These are phyloP conservation scores for Rhizoctonia solani DNA, from an alignment of 1,284 basidiomycete genomes.

Conservation along the genomic window DNA sequence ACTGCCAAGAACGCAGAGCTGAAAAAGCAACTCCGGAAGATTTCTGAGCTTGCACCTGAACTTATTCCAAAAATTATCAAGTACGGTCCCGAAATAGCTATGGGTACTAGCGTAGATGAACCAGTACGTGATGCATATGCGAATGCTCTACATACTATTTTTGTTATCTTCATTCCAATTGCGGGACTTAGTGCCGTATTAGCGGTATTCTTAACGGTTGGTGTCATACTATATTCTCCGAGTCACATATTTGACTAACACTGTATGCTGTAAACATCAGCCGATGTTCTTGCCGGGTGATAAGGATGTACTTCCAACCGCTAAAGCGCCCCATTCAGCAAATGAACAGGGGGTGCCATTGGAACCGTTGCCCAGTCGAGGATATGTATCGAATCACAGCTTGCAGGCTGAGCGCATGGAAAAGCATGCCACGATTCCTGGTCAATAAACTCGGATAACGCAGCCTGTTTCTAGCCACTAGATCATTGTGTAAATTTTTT, in stretches of 20 bases:
- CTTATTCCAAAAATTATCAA: constrained; percentile 23
- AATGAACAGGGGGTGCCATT: constrained; percentile 9
- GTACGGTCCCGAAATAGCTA: constrained; percentile 5
- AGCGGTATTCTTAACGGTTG: constrained; percentile 23
- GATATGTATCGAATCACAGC: no score
- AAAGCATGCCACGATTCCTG: no score
- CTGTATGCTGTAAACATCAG: constrained; percentile 1
- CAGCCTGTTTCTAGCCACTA: no score
- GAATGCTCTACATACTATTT: constrained; percentile 13
- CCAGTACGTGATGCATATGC: constrained; percentile 25
- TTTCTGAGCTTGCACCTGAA: constrained; percentile 17
- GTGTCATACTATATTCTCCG: background rate
- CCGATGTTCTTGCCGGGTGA: constrained; percentile 20
- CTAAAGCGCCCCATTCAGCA: background rate
- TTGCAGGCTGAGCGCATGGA: background rate
- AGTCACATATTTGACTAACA: background rate
- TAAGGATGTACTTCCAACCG: constrained; percentile 17
- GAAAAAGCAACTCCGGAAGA: constrained; percentile 16
- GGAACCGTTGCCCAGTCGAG: background rate
- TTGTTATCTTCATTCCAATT: constrained; percentile 28
- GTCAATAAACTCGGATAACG: no score
- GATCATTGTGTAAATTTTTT: no score
- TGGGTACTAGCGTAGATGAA: background rate
- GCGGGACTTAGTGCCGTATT: constrained; percentile 29
- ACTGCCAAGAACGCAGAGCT: constrained; percentile 29